These are phyloP conservation scores for Camellia lanceoleosa DNA, from an alignment of 148 eudicot species.

Conservation along the genomic window DNA sequence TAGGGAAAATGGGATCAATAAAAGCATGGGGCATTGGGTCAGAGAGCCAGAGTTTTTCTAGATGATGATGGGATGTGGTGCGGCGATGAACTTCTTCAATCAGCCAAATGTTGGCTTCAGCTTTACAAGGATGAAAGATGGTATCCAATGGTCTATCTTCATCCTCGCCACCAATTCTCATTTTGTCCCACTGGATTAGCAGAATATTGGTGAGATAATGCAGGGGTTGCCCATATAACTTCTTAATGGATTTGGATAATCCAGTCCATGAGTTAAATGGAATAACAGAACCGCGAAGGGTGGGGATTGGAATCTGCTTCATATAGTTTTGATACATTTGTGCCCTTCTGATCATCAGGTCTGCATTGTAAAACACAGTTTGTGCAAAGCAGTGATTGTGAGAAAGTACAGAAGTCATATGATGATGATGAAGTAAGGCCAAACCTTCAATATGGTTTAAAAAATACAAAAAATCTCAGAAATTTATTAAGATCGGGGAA, in stretches of 20 bases:
- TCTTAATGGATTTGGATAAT: constrained; percentile 60
- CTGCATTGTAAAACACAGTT: constrained; percentile 32
- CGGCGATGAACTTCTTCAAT: constrained; percentile 72
- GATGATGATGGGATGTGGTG: constrained; percentile 49
- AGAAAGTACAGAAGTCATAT: background rate
- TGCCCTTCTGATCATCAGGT: constrained; percentile 42
- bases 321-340: constrained; percentile 76
- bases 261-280: constrained; percentile 71
- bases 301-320: constrained; percentile 62
- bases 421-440: background rate
- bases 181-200: constrained; percentile 62
- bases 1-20: constrained; percentile 59
- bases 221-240: constrained; percentile 66
- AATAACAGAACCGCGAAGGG: constrained; percentile 51
- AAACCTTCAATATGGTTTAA: too few relatives aligned
- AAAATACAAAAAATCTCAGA: background rate
- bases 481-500: background rate
- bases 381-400: background rate
- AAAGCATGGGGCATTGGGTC: constrained; percentile 49
- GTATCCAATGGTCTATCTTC: constrained; percentile 49
- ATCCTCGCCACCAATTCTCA: constrained; percentile 49
- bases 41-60: constrained; percentile 53
- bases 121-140: constrained; percentile 67
- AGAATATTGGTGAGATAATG: constrained; percentile 71
- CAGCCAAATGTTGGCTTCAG: constrained; percentile 72